Conservation (phyloP, 1,284 basidiomycete genomes). For the Kalmanozyma brasiliensis region DNA sequence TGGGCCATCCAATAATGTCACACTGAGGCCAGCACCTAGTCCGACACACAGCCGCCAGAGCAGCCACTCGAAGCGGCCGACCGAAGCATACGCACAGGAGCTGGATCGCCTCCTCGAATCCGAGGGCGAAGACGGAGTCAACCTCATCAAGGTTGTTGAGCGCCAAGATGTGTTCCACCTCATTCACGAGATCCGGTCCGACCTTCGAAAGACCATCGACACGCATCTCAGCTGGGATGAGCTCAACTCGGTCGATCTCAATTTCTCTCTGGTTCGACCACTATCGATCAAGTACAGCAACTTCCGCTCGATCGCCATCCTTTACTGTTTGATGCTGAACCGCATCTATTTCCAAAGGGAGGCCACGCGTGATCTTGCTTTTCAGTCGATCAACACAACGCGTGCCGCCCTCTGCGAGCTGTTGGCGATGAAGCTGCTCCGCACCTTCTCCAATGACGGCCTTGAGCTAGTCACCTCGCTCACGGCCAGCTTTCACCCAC, state of each 20-base stretch:
- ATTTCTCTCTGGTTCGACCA: constrained; percentile 59
- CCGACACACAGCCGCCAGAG: constrained; percentile 6
- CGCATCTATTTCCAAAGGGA: constrained; percentile 83
- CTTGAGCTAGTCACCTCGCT: constrained; percentile 81
- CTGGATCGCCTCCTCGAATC: constrained; percentile 45
- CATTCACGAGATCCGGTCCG: constrained; percentile 49
- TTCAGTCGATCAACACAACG: constrained; percentile 76
- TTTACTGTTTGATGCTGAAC: constrained; percentile 89
- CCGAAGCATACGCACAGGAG: constrained; percentile 34
- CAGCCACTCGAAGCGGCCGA: constrained; percentile 19
- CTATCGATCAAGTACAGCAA: constrained; percentile 59
- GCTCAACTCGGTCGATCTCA: constrained; percentile 58
- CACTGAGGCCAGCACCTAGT: neutral
- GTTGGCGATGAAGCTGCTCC: constrained; percentile 82
- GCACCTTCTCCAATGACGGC: constrained; percentile 68
- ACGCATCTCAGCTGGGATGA: constrained; percentile 61
- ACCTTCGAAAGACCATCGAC: constrained; percentile 57
- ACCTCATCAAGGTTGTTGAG: constrained; percentile 48
- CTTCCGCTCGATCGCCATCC: constrained; percentile 72
- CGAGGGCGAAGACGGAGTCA: constrained; percentile 48
- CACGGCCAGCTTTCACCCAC: constrained; percentile 87
- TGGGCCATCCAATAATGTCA: constrained; percentile 1
- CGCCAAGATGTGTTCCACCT: constrained; percentile 54
- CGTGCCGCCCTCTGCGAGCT: constrained; percentile 88
- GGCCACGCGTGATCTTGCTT: constrained; percentile 68